These are phyloP conservation scores for Aphanomyces euteiches DNA, from an alignment of 352 stramenopile species.

Conservation along the genomic window DNA sequence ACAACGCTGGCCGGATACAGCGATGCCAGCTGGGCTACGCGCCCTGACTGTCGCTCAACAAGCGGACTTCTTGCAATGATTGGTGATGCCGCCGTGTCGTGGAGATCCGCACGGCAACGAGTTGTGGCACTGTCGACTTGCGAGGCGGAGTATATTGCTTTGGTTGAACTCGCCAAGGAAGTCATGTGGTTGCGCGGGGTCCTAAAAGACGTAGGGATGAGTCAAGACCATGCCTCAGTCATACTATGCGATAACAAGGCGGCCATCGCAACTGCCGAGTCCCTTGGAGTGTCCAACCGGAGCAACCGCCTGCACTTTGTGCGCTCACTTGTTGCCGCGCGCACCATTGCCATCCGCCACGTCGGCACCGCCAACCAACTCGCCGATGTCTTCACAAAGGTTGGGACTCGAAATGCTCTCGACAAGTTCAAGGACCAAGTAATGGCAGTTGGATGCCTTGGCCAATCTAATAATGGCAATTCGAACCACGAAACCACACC, in stretches of 20 bases:
- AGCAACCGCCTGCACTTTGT: no score
- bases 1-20: neutral
- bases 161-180: conserved; percentile 31
- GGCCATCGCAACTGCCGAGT: conserved; percentile 26
- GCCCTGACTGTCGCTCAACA: conserved; percentile 7
- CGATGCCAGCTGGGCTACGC: conserved; percentile 16
- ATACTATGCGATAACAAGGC: conserved; percentile 30
- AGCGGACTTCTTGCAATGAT: conserved; percentile 7
- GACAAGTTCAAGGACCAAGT: no score
- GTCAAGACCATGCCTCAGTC: conserved; percentile 10
- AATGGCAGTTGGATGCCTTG: no score
- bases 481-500: no score
- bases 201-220: conserved; percentile 16
- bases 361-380: no score
- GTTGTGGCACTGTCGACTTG: conserved; percentile 31
- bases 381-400: no score
- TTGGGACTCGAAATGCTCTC: no score
- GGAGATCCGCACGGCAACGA: conserved; percentile 8
- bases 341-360: no score
- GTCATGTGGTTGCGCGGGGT: conserved; percentile 24
- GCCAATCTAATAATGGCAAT: no score
- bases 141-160: conserved; percentile 34
- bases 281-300: no score
- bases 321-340: no score
- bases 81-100: neutral